phyloP scores from a whole-genome alignment of 2,329 filamentous ascomycete species.

The Pestalotiopsis sp. region DNA sequence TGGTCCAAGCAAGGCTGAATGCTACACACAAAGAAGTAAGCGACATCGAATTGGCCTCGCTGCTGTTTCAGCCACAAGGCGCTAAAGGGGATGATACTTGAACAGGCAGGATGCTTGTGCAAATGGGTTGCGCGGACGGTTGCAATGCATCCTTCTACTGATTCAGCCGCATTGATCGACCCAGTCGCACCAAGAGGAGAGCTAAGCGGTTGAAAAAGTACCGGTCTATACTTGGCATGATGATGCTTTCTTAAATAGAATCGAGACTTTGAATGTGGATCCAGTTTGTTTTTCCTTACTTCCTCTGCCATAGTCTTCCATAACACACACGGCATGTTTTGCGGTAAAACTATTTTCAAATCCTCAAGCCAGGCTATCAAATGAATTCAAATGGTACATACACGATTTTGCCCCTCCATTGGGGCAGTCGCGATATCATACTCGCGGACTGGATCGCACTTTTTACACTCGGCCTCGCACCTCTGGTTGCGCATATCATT shows the following conservation, averaged over 20 bases:
- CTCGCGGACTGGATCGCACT: constrained; percentile 8
- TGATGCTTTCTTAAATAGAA: neutral
- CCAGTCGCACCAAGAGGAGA: neutral
- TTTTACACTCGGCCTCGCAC: constrained; percentile 16
- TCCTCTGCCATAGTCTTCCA: neutral
- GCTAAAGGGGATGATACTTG: neutral
- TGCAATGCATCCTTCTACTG: neutral
- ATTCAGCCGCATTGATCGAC: neutral
- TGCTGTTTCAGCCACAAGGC: neutral
- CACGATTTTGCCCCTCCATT: neutral
- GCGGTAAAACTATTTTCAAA: neutral
- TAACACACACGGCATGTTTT: neutral
- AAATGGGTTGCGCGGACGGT: neutral
- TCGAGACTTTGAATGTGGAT: neutral
- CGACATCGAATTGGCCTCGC: neutral
- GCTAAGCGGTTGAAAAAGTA: neutral
- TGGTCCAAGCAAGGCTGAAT: neutral
- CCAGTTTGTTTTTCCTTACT: neutral
- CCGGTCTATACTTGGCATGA: neutral
- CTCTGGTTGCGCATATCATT: constrained; percentile 18
- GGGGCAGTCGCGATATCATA: neutral
- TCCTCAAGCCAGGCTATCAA: neutral
- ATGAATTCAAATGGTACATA: neutral
- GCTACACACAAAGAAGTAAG: neutral
- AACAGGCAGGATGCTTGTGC: neutral